Conservation (phyloP, 352 stramenopile species). For the Elongisporangium prolatum region DNA sequence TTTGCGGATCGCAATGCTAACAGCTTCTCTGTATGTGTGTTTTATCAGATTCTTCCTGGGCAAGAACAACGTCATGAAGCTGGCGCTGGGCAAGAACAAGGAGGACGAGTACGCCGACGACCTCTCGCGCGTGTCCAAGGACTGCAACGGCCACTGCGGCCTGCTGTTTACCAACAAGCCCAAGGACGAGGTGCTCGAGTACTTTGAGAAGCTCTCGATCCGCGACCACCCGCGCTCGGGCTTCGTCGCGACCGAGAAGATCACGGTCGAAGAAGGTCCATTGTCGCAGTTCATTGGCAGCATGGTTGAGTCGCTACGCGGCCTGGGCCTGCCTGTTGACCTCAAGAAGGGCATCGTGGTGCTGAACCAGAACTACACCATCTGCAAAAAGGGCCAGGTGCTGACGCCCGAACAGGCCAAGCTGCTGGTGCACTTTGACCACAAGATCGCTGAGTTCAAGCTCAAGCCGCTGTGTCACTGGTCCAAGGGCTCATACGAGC, state of each 20-base stretch:
- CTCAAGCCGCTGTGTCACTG: constrained; percentile 74
- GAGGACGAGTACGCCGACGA: constrained; percentile 98
- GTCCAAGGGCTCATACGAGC: constrained; percentile 74
- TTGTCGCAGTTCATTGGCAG: constrained; percentile 93
- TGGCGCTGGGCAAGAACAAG: constrained; percentile 91
- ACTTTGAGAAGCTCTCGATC: constrained; percentile 90
- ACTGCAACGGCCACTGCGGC: constrained; percentile 92
- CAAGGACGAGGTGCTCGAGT: constrained; percentile 84
- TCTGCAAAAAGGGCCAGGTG: constrained; percentile 94
- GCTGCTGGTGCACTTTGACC: constrained; percentile 91
- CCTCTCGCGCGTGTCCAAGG: constrained; percentile 87
- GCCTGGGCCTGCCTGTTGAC: constrained; percentile 94
- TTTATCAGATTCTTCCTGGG: constrained; percentile 93
- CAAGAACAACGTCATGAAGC: constrained; percentile 99
- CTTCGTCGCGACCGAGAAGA: constrained; percentile 86
- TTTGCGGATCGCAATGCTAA: too few relatives aligned
- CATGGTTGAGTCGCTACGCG: constrained; percentile 96
- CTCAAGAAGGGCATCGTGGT: constrained; percentile 94
- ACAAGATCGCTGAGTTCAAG: constrained; percentile 86
- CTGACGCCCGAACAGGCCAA: constrained; percentile 95
- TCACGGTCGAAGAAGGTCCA: constrained; percentile 86
- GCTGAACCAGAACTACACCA: constrained; percentile 89
- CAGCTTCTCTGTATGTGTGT: constrained; percentile 1
- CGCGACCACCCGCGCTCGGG: constrained; percentile 94
- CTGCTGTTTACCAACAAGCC: constrained; percentile 94